phyloP scores from a whole-genome alignment of 2,329 filamentous ascomycete genomes.

The Microdochium bolleyi region DNA sequence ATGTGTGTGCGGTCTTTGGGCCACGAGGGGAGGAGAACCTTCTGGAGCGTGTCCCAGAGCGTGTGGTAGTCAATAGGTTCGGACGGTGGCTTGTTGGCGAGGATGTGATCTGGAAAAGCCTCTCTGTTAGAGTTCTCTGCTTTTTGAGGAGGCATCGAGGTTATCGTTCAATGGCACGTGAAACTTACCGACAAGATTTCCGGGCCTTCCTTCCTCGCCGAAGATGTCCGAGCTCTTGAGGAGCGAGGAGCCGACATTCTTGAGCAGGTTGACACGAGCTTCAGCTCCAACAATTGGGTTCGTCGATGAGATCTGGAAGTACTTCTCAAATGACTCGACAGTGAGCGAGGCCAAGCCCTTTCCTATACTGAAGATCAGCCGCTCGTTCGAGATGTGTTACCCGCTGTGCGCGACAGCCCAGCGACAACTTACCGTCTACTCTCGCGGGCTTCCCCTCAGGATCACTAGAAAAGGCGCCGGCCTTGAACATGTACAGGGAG shows the following conservation, averaged over 20 bases:
- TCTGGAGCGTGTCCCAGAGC: constrained; percentile 35
- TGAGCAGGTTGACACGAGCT: constrained; percentile 31
- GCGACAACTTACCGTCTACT: constrained; percentile 39
- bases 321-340: constrained; percentile 20
- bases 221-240: constrained; percentile 28
- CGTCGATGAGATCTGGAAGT: constrained; percentile 32
- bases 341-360: constrained; percentile 24
- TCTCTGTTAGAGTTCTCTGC: no score
- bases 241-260: constrained; percentile 32
- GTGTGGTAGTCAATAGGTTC: constrained; percentile 25
- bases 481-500: constrained; percentile 53
- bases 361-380: not conserved
- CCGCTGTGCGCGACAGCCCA: not conserved
- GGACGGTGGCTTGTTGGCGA: constrained; percentile 15
- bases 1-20: constrained; percentile 42
- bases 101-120: constrained; percentile 27
- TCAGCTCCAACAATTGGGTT: constrained; percentile 38
- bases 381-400: no score
- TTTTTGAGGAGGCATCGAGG: no score
- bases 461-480: constrained; percentile 46
- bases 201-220: constrained; percentile 32
- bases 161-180: no score
- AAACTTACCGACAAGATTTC: constrained; percentile 34
- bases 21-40: constrained; percentile 38
- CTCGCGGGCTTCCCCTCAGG: constrained; percentile 74